These are phyloP conservation scores for Trichoderma atrobrunneum DNA, from an alignment of 2,329 filamentous ascomycete species.

Conservation along the genomic window DNA sequence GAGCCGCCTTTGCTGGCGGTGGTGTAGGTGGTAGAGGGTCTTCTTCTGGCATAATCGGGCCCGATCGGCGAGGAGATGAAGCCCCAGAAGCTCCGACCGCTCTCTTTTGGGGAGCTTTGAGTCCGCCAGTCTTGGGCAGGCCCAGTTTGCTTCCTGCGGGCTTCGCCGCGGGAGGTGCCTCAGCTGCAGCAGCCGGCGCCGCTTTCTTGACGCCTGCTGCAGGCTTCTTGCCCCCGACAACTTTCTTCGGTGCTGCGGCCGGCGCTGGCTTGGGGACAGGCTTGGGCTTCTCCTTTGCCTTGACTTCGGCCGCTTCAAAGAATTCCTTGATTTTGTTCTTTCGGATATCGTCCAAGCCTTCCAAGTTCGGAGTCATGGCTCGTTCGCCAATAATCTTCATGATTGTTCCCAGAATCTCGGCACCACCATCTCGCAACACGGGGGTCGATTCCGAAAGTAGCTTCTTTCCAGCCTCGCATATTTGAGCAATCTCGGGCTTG, in stretches of 20 bases:
- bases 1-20: conserved; percentile 56
- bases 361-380: conserved; percentile 88
- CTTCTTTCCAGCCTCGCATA: conserved; percentile 88
- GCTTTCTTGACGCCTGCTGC: conserved; percentile 34
- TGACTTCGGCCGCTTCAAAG: conserved; percentile 59
- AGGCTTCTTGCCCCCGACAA: conserved; percentile 46
- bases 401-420: conserved; percentile 85
- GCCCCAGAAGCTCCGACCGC: conserved; percentile 47
- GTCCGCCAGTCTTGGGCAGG: conserved; percentile 52
- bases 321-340: conserved; percentile 96
- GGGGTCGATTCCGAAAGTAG: conserved; percentile 86
- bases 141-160: conserved; percentile 52
- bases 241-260: conserved; percentile 46
- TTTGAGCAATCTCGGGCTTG: conserved; percentile 77
- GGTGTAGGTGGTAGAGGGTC: conserved; percentile 55
- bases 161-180: conserved; percentile 58
- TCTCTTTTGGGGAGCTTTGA: conserved; percentile 61
- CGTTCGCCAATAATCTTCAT: conserved; percentile 99
- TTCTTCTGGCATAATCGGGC: conserved; percentile 53
- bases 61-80: conserved; percentile 53
- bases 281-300: conserved; percentile 71
- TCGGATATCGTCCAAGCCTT: conserved; percentile 90
- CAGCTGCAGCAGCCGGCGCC: conserved; percentile 43
- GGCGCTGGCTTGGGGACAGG: conserved; percentile 58
- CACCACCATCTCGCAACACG: conserved; percentile 79